Conservation (phyloP, 192 early-diverging fungal genomes). For the Coemansia aciculifera region DNA sequence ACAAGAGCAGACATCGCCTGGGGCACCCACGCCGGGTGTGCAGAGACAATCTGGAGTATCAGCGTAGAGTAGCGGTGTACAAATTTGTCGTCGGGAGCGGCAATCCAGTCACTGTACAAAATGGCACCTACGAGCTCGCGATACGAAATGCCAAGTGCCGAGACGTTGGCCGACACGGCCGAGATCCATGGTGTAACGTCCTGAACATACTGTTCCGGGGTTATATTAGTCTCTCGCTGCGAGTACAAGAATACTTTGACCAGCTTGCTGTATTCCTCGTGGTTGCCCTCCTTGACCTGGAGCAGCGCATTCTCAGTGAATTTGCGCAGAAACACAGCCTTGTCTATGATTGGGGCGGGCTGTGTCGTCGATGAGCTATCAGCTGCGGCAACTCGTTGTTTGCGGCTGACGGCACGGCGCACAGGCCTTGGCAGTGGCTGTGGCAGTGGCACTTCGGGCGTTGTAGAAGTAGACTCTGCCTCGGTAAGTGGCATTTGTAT, state of each 20-base stretch:
- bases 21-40: conserved; percentile 41
- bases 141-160: conserved; percentile 23
- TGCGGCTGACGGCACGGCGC: conserved; percentile 11
- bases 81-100: conserved; percentile 27
- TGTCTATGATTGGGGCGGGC: conserved; percentile 21
- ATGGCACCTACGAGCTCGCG: conserved; percentile 38
- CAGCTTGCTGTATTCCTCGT: conserved; percentile 38
- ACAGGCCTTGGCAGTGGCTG: background rate
- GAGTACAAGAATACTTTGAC: conserved; percentile 41
- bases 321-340: conserved; percentile 39
- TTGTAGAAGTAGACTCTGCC: background rate
- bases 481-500: background rate
- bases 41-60: conserved; percentile 38
- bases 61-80: conserved; percentile 41
- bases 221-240: conserved; percentile 6
- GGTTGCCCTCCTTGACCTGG: conserved; percentile 37
- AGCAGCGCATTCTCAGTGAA: conserved; percentile 44
- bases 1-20: conserved; percentile 35
- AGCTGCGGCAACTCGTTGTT: background rate
- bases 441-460: background rate
- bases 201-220: conserved; percentile 23
- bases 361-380: background rate
- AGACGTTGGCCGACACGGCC: conserved; percentile 36
- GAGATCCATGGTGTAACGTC: conserved; percentile 41
- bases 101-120: conserved; percentile 43